Base-by-base conservation (phyloP, 2,329 filamentous ascomycete species). In the Microsporum ferrugineum region DNA sequence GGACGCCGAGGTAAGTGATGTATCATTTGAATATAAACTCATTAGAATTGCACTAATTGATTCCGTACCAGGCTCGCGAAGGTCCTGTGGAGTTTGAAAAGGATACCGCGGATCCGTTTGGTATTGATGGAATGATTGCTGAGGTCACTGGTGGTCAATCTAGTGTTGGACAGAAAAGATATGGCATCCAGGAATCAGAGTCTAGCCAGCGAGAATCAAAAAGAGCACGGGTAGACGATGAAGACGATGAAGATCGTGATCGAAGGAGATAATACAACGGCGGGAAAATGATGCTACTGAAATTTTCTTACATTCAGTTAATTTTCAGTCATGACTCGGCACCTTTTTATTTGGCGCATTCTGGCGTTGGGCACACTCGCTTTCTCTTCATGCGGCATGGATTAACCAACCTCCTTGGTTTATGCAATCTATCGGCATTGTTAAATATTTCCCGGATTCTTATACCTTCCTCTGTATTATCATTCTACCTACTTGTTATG, bases 21-120 rank as follows among this genome's bases (percentile, higher is more conserved):
- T 34, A 58, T 2, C 39, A 57, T 29, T 31, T 4, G 43, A 59
- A 56, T 47, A 17, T 51, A 31, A 55, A 29, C 23, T 7, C 31
- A 12, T 14, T n/a, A 4, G 8, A 8, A 27, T 17, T 6, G 59
- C 61, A 38, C 63, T 66, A 65, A 68, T 64, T 57, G 14, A 31
- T 27, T 29, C 17, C 47, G 55, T 39, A 29, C 59, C 67, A 88
- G 84, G 84, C 84, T 63, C 84, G 91, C 61, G 89, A 95, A 68
- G 94, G 94, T 3, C 94, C 94, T 0, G 94, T 99, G 33, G 89
- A 96, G 73, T 99, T 99, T 69, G 92, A 97, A 75, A 95, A 92
- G 75, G 92, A 96, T 59, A 82, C 73, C 45, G 80, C 82, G 17
- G 92, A 97, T 75, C 91, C 91, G 0, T 97, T 97, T 73, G 91